Base-by-base conservation (phyloP, 441 rosid species). In the Adansonia madagascariensis region DNA sequence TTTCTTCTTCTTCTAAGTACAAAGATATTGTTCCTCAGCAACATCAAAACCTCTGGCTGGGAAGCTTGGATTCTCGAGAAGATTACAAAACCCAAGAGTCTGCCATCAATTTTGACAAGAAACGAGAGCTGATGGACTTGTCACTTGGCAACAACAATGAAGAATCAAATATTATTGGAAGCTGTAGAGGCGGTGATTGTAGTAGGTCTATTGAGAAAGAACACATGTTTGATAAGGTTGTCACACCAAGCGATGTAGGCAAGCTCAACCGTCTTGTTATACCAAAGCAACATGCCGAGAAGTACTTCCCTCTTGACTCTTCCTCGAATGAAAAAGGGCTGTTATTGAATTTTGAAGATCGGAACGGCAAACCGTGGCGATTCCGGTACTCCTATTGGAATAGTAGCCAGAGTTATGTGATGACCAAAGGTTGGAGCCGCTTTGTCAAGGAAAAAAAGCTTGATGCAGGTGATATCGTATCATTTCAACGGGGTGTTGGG, bases 391-490 rank as follows among this genome's bases (percentile, higher is more conserved):
- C 97, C 6, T 94, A 94, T 71, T 94, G 98, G 98, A 94, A 93
- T 71, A 91, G 96, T 56, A 95, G 99, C 82, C 98, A 93, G 83
- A 95, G 98, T 89, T 94, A 94, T 79, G 98, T 94, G 47, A 94
- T 94, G 97, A 94, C 98, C 22, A 94, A 94, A 88, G 99, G 99
- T 0, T 95, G 99, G 99, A 95, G 99, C 85, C 92, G 99, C 24
- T 95, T 95, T 62, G 99, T 95, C 12, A 95, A 95, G 87, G 99
- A 95, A 78, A 95, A 95, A 74, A 92, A 92, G 85, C 98, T 95
- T 6, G 94, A 93, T 56, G 96, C 98, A 0, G 99, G 99, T 0
- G 99, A 95, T 76, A 84, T 88, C 44, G 98, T 95, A 71, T 95
- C 98, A 14, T 95, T 95, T 70, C 94, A 93, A 59, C 78, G 99